phyloP scores from a whole-genome alignment of 495 filamentous ascomycete genomes.

The Aspergillus nanangensis region DNA sequence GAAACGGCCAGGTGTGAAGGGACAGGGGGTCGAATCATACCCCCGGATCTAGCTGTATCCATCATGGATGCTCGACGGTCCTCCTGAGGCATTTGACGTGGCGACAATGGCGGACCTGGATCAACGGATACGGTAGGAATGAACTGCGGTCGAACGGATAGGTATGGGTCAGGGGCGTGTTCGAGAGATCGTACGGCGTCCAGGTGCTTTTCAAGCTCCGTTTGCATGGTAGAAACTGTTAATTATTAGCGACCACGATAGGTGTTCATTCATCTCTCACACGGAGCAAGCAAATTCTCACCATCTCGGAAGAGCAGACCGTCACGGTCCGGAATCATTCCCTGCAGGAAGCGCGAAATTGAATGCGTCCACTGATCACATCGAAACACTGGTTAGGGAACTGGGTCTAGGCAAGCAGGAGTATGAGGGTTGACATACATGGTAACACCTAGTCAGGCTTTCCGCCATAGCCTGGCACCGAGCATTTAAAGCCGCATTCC shows the following conservation, averaged over 20 bases:
- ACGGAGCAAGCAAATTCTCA: no score
- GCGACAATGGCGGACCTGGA: slow-evolving; percentile 76
- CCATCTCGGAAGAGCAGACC: slow-evolving; percentile 54
- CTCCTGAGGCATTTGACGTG: slow-evolving; percentile 82
- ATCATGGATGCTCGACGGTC: slow-evolving; percentile 65
- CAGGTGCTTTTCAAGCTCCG: slow-evolving; percentile 78
- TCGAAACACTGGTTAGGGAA: neutral
- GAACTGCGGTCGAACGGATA: slow-evolving; percentile 71
- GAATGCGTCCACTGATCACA: slow-evolving; percentile 65
- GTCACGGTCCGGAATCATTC: slow-evolving; percentile 64
- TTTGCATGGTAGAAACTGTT: slow-evolving; percentile 75
- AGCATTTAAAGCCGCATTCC: slow-evolving; percentile 67
- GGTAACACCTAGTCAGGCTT: slow-evolving; percentile 70
- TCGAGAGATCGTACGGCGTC: slow-evolving; percentile 69
- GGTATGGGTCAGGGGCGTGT: slow-evolving; percentile 69
- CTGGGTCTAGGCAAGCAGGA: neutral
- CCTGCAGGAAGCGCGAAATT: slow-evolving; percentile 65
- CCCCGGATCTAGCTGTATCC: slow-evolving; percentile 22
- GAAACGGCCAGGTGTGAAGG: slow-evolving; percentile 73
- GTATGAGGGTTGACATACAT: slow-evolving; percentile 43
- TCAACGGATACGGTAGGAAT: slow-evolving; percentile 68
- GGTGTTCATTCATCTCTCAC: no score
- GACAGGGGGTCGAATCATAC: slow-evolving; percentile 62
- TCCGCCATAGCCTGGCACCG: slow-evolving; percentile 82
- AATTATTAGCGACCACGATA: no score